Evolutionary conservation across 129 eudicot genomes (phyloP).

Genomic region (Escallonia herrerae): DNA sequence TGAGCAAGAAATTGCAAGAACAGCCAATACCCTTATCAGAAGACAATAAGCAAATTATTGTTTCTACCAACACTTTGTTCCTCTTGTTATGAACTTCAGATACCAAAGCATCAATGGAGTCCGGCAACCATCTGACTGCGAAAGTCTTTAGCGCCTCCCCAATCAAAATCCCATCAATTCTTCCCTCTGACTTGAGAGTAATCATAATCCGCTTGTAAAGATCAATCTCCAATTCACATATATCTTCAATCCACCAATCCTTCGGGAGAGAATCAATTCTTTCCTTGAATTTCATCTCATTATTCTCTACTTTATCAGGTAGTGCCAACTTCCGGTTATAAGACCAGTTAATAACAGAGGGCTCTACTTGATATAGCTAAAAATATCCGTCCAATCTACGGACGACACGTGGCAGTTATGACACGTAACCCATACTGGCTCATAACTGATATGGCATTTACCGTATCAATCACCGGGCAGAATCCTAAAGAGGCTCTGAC

Average conservation of each 20-base stretch:
- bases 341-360: constrained; percentile 65
- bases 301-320: constrained; percentile 23
- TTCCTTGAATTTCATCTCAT: constrained; percentile 8
- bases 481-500: too few relatives aligned
- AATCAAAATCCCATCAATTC: constrained; percentile 53
- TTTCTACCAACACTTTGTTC: constrained; percentile 52
- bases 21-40: constrained; percentile 47
- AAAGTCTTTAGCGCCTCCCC: constrained; percentile 75
- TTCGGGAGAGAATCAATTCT: constrained; percentile 49
- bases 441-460: too few relatives aligned
- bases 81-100: constrained; percentile 45
- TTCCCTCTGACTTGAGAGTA: constrained; percentile 62
- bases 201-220: constrained; percentile 73
- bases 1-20: constrained; percentile 79
- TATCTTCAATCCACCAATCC: constrained; percentile 97
- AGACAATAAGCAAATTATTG: constrained; percentile 63
- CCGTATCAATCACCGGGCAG: too few relatives aligned
- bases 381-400: too few relatives aligned
- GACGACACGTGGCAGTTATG: too few relatives aligned
- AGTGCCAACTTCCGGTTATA: constrained; percentile 53
- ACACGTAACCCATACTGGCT: too few relatives aligned
- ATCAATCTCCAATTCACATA: constrained; percentile 75
- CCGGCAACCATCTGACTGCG: constrained; percentile 74
- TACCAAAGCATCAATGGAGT: constrained; percentile 49
- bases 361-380: too few relatives aligned